Conservation (phyloP, 495 filamentous ascomycete species). For the Podospora pseudopauciseta region DNA sequence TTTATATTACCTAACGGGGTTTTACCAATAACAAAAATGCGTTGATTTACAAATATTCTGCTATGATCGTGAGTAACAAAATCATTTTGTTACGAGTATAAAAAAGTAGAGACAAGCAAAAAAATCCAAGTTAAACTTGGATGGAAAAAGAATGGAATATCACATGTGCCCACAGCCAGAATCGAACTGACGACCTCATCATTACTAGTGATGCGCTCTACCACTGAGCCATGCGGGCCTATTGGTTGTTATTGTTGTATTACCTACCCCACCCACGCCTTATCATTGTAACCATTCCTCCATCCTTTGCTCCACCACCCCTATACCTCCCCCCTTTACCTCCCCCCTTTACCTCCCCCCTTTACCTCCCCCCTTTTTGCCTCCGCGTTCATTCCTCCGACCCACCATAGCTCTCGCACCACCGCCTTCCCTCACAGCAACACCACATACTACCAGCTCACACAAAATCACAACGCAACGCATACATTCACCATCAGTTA, state of each 20-base stretch:
- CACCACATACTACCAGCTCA: neutral
- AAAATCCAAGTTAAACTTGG: too few species aligned
- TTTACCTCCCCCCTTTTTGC: neutral
- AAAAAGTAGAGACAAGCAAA: too few species aligned
- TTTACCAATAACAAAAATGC: too few species aligned
- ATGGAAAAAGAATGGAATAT: neutral
- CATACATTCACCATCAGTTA: neutral
- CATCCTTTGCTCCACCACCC: neutral
- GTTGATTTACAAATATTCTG: too few species aligned
- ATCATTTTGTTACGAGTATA: too few species aligned
- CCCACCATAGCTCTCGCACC: too few species aligned
- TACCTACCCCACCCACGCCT: neutral
- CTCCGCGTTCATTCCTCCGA: too few species aligned
- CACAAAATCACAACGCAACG: neutral
- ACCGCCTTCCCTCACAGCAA: neutral
- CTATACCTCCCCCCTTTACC: neutral
- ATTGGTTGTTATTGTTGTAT: neutral
- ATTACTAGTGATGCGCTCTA: constrained; percentile 14
- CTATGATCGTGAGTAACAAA: too few species aligned
- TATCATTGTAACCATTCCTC: neutral
- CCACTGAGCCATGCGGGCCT: constrained; percentile 14
- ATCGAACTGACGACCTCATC: constrained; percentile 14
- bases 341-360: neutral
- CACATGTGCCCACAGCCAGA: constrained; percentile 10
- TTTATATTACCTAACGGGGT: too few species aligned